A percentile compares a stretch with the other conserved stretches of the same genome.
phyloP scores from a whole-genome alignment of 179 eudicot genomes.

The Carnegiea gigantea region DNA sequence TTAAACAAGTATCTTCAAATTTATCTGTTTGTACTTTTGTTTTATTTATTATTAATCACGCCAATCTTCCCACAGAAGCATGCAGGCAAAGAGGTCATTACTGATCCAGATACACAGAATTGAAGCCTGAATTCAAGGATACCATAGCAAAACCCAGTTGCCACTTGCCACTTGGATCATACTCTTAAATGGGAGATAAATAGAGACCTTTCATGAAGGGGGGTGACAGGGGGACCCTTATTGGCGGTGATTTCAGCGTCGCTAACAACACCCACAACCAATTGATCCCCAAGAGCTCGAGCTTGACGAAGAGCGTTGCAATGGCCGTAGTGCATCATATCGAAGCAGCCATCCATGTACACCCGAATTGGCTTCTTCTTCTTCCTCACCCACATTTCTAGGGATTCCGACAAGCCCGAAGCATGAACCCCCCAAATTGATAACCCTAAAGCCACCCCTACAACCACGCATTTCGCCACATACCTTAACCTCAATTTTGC shows the following conservation, averaged over 20 bases:
- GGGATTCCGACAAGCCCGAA: slow-evolving; percentile 36
- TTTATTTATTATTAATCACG: neutral
- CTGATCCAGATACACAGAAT: neutral
- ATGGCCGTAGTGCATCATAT: slow-evolving; percentile 90
- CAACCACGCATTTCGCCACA: slow-evolving; percentile 52
- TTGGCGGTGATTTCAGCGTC: slow-evolving; percentile 71
- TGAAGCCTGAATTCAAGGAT: neutral
- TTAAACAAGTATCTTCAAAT: no score
- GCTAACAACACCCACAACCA: slow-evolving; percentile 74
- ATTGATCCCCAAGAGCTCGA: slow-evolving; percentile 78
- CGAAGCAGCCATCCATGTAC: slow-evolving; percentile 87
- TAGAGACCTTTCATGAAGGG: slow-evolving; percentile 73
- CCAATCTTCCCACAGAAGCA: neutral
- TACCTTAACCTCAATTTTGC: slow-evolving; percentile 30
- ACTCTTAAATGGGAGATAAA: neutral
- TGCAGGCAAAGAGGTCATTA: neutral
- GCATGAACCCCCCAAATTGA: slow-evolving; percentile 62
- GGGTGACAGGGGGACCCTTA: slow-evolving; percentile 86
- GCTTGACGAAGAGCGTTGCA: slow-evolving; percentile 90
- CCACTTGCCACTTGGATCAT: neutral
- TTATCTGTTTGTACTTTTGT: neutral
- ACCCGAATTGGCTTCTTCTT: slow-evolving; percentile 66
- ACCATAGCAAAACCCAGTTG: neutral
- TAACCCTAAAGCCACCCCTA: slow-evolving; percentile 58
- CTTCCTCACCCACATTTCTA: slow-evolving; percentile 40